Evolutionary conservation across 78 protist genomes (phyloP), one percentile per base, ranked within the genome.

Genomic region (Monocercomonoides exilis): DNA sequence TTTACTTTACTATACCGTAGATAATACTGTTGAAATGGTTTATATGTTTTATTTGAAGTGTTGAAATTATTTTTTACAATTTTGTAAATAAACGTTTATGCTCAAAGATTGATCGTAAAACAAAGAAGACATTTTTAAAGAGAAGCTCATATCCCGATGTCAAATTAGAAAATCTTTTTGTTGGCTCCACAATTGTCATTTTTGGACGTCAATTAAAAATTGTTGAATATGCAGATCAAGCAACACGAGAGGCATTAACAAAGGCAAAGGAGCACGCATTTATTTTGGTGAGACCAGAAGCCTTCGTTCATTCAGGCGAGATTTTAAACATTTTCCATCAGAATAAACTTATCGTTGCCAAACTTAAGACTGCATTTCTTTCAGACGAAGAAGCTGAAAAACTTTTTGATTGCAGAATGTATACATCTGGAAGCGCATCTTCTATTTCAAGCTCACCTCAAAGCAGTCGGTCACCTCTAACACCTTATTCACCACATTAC

Each of bases 21-120:
- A 94, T 77, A 11, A 81, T 34, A 80, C 92, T 41, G 33, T 94
- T 11, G 96, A 94, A 88, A 92, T 94, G 87, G 85, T 89, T 4
- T 3, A 38, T 2, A 35, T 1, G 29, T 0, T 70, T 35, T 41
- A 3, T 32, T 1, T 46, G 81, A 70, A 1, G 32, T 2, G 1
- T 42, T 2, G 35, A 0, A 4, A 11, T 2, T 11, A 4, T 1
- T 2, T 1, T 33, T 45, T 11, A 38, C 41, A 0, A 33, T 0
- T 21, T 54, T 54, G n/a, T n/a, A n/a, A n/a, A n/a, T n/a, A n/a
- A n/a, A n/a, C 70, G 70, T 11, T 21, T 54, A 29, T 21, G 21
- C 11, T 29, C 70, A 54, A 77, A 84, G 94, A 81, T 63, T 86
- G 94, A 94, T 70, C 1, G 85, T 42, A 92, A 82, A 86, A 81